Percentiles rank a stretch among this genome's conserved stretches.
These are phyloP conservation scores for Terana coerulea DNA, from an alignment of 768 basidiomycete species.

Conservation along the genomic window DNA sequence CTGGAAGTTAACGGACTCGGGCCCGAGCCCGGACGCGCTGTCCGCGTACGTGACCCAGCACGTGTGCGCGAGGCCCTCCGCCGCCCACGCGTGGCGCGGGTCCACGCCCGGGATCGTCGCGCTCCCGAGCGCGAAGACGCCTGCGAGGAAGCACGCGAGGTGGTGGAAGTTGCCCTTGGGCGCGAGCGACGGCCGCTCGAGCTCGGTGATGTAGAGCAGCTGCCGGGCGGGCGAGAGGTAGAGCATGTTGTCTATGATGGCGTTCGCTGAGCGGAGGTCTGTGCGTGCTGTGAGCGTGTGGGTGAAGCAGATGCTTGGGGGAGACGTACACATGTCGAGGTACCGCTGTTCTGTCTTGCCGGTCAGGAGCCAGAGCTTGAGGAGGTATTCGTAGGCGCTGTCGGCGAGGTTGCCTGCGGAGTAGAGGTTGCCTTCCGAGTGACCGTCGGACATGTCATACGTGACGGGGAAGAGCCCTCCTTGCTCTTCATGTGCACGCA, in stretches of 20 bases:
- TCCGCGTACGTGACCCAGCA: constrained; percentile 76
- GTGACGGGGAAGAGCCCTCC: constrained; percentile 18
- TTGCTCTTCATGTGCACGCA: constrained; percentile 27
- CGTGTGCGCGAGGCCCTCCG: constrained; percentile 68
- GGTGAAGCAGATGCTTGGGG: neutral
- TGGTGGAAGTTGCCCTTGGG: constrained; percentile 50
- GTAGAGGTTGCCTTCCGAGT: constrained; percentile 7
- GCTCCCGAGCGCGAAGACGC: constrained; percentile 67
- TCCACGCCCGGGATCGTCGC: constrained; percentile 54
- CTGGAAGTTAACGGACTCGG: constrained; percentile 46
- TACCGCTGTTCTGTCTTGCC: constrained; percentile 59
- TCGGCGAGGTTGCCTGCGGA: constrained; percentile 32
- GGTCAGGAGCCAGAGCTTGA: constrained; percentile 73
- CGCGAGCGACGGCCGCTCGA: constrained; percentile 14
- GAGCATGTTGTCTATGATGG: constrained; percentile 60
- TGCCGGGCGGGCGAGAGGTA: constrained; percentile 62
- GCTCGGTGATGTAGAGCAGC: constrained; percentile 71
- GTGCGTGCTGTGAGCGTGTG: neutral
- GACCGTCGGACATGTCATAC: constrained; percentile 12
- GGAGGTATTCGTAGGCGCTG: constrained; percentile 75
- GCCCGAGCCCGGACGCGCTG: constrained; percentile 62
- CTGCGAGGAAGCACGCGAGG: constrained; percentile 77
- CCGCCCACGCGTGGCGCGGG: constrained; percentile 61
- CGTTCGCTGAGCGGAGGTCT: constrained; percentile 61
- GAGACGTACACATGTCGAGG: constrained; percentile 61